Base-by-base conservation (phyloP, 345 rosid species). In the Cardiospermum halicacabum region DNA sequence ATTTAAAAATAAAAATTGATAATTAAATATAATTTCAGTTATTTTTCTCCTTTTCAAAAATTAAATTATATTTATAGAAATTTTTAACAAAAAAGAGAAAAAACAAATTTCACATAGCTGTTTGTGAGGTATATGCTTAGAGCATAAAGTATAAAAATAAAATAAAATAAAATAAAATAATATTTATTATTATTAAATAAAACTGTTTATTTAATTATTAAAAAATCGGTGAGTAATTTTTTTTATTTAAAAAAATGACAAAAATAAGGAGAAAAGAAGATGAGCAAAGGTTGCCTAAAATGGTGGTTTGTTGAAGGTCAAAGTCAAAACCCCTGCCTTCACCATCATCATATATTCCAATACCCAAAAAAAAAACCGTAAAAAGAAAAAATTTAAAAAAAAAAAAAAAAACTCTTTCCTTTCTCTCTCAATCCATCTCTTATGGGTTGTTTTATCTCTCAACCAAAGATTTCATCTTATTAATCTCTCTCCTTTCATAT, bases 231-330 rank as follows among this genome's bases (percentile, higher is more conserved):
- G 0, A 34, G 3, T 0, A 34, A 34, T 7, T 5, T 5, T 34
- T 34, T 5, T 4, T 4, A 34, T 5, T 5, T 5, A 34, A 34
- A 34, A 45, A 5, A 7, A 53, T 59, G 69, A 30, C 71, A 56
- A 66, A 15, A 49, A 19, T 11, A 68, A 72, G 62, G 65, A 45
- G 51, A 64, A 48, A 54, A 32, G 36, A 18, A 58, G 74, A 63
- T 13, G 84, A 75, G 81, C 39, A 70, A 78, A 75, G 61, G 24
- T 58, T 61, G 84, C 80, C 87, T 79, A 74, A 67, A 71, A 69
- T 72, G 69, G 56, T 57, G 91, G 82, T 75, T 75, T 9, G 78
- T 74, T 77, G 68, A 22, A 61, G 62, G 78, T 81, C 82, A 77
- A 77, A 73, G 84, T 77, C 74, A 75, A 76, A 70, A 70, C 73